Percentiles rank a stretch among this genome's conserved stretches.
These are phyloP conservation scores for Triticum monococcum DNA, from an alignment of 176 grass and related monocot species.

Conservation along the genomic window DNA sequence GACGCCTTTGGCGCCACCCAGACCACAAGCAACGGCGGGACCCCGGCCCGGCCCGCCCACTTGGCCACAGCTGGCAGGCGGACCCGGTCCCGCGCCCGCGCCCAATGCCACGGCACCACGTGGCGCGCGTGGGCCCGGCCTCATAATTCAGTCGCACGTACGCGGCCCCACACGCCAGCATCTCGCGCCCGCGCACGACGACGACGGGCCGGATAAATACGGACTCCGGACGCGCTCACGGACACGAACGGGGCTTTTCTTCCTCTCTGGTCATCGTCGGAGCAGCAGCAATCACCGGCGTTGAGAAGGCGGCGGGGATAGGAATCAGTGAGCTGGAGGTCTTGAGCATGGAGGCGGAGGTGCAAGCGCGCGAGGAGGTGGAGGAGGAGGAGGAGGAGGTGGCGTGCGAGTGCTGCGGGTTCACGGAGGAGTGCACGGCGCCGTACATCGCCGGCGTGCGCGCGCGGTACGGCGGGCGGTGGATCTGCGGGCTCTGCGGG, in stretches of 20 bases:
- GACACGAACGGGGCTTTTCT: not conserved
- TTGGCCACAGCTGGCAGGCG: slow-evolving; percentile 40
- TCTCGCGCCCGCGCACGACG: not conserved
- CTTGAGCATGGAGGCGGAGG: slow-evolving; percentile 29
- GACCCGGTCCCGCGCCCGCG: not conserved
- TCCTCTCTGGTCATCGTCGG: not conserved
- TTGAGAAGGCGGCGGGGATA: not conserved
- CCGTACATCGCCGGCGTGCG: slow-evolving; percentile 64
- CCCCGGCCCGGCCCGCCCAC: not conserved
- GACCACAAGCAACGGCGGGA: not conserved
- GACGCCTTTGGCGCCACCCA: not conserved
- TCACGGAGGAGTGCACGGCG: slow-evolving; percentile 87
- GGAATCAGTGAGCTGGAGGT: not conserved
- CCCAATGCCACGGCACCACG: not conserved
- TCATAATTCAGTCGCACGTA: not conserved
- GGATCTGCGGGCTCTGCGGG: slow-evolving; percentile 85
- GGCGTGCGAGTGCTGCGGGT: slow-evolving; percentile 79
- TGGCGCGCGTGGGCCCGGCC: not conserved
- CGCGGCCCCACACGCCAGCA: not conserved
- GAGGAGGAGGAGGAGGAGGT: slow-evolving; percentile 38
- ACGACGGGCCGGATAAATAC: slow-evolving; percentile 1
- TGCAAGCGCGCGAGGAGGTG: not conserved
- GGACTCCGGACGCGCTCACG: not conserved
- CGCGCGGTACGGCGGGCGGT: slow-evolving; percentile 53
- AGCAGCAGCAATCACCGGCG: not conserved